Base-by-base conservation (phyloP, 768 basidiomycete genomes). In the Mycena pura region DNA sequence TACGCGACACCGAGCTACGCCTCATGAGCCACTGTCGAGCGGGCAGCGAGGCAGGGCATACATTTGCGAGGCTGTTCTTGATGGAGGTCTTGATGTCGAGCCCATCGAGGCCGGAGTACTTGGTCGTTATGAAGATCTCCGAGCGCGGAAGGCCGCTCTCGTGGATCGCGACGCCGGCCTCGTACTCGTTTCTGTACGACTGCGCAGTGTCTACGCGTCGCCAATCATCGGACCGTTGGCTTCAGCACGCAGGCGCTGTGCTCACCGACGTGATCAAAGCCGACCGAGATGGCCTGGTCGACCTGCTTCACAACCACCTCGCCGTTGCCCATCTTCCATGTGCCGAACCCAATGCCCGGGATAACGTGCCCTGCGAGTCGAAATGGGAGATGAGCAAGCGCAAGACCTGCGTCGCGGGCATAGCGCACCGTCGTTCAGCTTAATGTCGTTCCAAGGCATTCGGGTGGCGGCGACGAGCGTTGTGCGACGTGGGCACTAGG, bases 391-490 rank as follows among this genome's bases (percentile, higher is more conserved):
- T 38, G 22, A 52, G 25, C 50, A 32, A 9, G 39, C 0, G 36
- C 19, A 44, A 27, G n/a, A 14, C 27, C 15, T 17, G 14, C 27
- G 22, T 25, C 3, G 3, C 3, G 17, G 4, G 17, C 17, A 13
- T 6, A 14, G 2, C 77, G 52, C 55, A 84, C 87, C 86, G 64
- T 87, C 85, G 73, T 87, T 89, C 25, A 88, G 76, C 65, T 77
- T 78, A 58, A 87, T 81, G n/a, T 63, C 57, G 27, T 82, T 79
- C 84, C 88, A 89, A 76, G 87, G 82, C 86, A 90, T 88, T n/a
- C n/a, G n/a, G n/a, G n/a, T n/a, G n/a, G n/a, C n/a, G n/a, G n/a
- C n/a, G n/a, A n/a, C n/a, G n/a, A n/a, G n/a, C n/a, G n/a, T n/a
- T n/a, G n/a, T n/a, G n/a, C n/a, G n/a, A n/a, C n/a, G n/a, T n/a